Base-by-base conservation (phyloP, 164 flowering plant species). In the Vitis riparia region DNA sequence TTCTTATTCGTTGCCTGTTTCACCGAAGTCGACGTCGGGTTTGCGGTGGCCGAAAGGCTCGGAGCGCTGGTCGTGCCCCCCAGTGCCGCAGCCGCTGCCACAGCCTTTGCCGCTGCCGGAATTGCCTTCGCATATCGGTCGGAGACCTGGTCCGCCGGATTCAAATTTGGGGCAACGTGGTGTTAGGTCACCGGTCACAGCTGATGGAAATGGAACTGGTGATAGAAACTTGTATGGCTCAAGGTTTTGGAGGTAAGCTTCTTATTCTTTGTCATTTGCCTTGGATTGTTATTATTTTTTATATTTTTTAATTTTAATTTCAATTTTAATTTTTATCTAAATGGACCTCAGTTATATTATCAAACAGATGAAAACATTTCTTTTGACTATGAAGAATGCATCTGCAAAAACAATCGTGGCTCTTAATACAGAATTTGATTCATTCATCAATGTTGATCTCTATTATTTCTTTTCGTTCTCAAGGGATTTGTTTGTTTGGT, bases 51-150 rank as follows among this genome's bases (percentile, higher is more conserved):
- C 70, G 3, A 63, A 63, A 9, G 51, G 19, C 7, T 29, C 44
- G 12, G 76, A 68, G 2, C 81, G 70, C 59, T 76, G 79, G 78
- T 75, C 78, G 1, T 65, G 67, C 15, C 65, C 72, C 8, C 79
- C 82, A 9, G 79, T 78, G 67, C 87, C 87, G 2, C 80, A 82
- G 69, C 87, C 87, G 5, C 79, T 72, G 0, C 87, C 87, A 37
- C 44, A 37, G 44, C 87, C 87, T 12, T 55, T 84, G 69, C 87
- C 87, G 5, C 79, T 72, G 0, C 87, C 87, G 2, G 81, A 74
- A 13, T 16, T 16, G 12, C 9, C 11, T 51, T 14, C 30, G 32
- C 44, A 37, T 37, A 37, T 37, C 1, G 7, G 13, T 11, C 64
- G 67, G 66, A 59, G 59, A 47, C 63, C 48, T 10, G 68, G 65